These are phyloP conservation scores for Scheffersomyces stipitis DNA, from an alignment of 805 yeast species.

Conservation along the genomic window DNA sequence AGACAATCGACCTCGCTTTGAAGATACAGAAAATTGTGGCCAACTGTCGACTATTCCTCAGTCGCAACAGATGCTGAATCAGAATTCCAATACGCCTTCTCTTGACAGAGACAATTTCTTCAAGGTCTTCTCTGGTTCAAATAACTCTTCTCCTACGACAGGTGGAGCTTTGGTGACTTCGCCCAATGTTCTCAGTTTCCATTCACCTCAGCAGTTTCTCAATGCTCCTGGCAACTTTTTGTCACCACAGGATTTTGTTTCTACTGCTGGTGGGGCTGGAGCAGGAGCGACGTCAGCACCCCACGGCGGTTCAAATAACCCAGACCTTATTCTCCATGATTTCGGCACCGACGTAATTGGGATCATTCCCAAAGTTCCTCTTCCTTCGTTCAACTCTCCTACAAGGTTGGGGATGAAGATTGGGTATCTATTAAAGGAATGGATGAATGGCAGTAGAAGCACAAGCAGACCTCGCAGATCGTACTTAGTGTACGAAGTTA, in stretches of 20 bases:
- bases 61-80: constrained; percentile 6
- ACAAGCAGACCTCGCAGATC: constrained; percentile 11
- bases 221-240: constrained; percentile 32
- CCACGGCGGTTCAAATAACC: constrained; percentile 1
- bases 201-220: constrained; percentile 38
- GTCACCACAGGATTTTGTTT: constrained; percentile 26
- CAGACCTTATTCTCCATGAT: constrained; percentile 39
- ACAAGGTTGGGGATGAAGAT: constrained; percentile 68
- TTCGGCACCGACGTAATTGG: constrained; percentile 54
- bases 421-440: constrained; percentile 61
- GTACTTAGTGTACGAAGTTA: constrained; percentile 56
- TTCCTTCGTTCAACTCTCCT: constrained; percentile 70
- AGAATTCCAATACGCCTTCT: background rate
- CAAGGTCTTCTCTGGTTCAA: background rate
- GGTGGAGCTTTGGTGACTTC: constrained; percentile 24
- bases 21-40: constrained; percentile 10
- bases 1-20: constrained; percentile 8
- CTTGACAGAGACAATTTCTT: background rate
- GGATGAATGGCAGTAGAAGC: no score
- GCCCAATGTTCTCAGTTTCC: constrained; percentile 30
- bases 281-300: constrained; percentile 1
- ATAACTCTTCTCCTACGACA: constrained; percentile 24
- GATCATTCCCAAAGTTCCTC: constrained; percentile 55
- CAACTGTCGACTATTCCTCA: background rate
- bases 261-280: constrained; percentile 4